Evolutionary conservation across 441 rosid genomes (phyloP), one percentile per base, ranked within the genome.

Genomic region (Theobroma grandiflorum): DNA sequence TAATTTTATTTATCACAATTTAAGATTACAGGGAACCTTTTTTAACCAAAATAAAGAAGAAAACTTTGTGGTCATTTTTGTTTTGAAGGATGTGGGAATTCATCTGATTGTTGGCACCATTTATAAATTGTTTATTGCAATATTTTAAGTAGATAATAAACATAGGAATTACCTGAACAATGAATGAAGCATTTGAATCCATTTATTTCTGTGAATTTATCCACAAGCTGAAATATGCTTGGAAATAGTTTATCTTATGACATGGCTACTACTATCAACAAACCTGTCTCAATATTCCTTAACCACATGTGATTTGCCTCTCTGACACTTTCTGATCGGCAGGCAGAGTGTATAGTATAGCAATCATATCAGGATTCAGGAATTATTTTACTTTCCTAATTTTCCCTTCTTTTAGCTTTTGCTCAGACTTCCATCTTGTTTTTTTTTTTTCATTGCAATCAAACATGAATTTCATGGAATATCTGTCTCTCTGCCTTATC

Each of bases 401-500:
- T 26, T 26, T 26, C 31, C 31, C 31, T 26, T 26, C 31, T 26
- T 26, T 26, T 26, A 26, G 31, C 0, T 26, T 26, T 26, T 1
- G 31, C 31, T 26, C 31, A 26, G 31, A 26, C 31, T 26, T 26
- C 31, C 8, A 16, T 38, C 12, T 71, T 49, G 31, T 16, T 50
- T 50, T 57, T 55, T 57, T 55, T 55, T 71, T 50, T 5, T 16
- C 59, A 50, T 4, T 50, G 26, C 22, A 16, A 71, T 71, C 61
- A 71, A 50, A 33, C 43, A 7, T 50, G 59, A 49, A 71, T 31
- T 49, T 71, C 75, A 1, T 33, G 47, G 75, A 52, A 52, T 45
- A 52, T 72, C 45, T 72, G 9, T 52, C 31, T 18, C 75, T 37
- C 0, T 72, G 45, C 43, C 75, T 72, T 72, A 14, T 53, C 33